Conservation (phyloP, 2,329 filamentous ascomycete species). For the Colletotrichum sp. region DNA sequence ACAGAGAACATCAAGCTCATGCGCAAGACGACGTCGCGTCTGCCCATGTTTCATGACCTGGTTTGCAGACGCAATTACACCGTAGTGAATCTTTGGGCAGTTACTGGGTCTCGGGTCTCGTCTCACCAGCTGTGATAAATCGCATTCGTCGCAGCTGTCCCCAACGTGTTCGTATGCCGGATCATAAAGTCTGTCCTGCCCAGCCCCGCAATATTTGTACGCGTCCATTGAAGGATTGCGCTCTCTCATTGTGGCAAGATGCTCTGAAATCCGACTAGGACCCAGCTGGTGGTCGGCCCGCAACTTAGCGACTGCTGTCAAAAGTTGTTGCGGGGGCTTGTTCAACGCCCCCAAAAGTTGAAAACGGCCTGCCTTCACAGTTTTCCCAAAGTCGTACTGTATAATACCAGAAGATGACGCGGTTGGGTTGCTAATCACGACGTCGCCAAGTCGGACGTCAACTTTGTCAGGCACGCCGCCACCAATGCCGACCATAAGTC, state of each 20-base stretch:
- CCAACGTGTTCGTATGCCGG: background rate
- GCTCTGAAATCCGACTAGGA: background rate
- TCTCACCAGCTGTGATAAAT: background rate
- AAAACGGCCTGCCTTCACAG: constrained; percentile 12
- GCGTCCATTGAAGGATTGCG: too few relatives aligned
- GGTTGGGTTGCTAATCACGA: constrained; percentile 14
- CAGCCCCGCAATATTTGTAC: background rate
- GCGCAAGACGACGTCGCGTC: background rate
- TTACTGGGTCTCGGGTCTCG: background rate
- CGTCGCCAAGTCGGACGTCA: constrained; percentile 33
- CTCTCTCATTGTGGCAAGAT: too few relatives aligned
- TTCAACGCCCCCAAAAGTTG: constrained; percentile 15
- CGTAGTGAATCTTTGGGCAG: constrained; percentile 17
- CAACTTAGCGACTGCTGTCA: constrained; percentile 13
- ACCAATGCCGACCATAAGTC: constrained; percentile 32
- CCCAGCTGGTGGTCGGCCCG: fast-evolving
- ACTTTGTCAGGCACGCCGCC: constrained; percentile 26
- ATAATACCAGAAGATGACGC: constrained; percentile 18
- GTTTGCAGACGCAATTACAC: constrained; percentile 18
- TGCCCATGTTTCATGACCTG: constrained; percentile 21
- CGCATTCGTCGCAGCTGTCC: background rate
- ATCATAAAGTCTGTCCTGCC: background rate
- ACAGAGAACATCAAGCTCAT: constrained; percentile 12
- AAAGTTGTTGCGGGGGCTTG: constrained; percentile 17
- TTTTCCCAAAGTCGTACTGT: constrained; percentile 31